Conservation (phyloP, 2,329 filamentous ascomycete genomes). For the Thelonectria olida region DNA sequence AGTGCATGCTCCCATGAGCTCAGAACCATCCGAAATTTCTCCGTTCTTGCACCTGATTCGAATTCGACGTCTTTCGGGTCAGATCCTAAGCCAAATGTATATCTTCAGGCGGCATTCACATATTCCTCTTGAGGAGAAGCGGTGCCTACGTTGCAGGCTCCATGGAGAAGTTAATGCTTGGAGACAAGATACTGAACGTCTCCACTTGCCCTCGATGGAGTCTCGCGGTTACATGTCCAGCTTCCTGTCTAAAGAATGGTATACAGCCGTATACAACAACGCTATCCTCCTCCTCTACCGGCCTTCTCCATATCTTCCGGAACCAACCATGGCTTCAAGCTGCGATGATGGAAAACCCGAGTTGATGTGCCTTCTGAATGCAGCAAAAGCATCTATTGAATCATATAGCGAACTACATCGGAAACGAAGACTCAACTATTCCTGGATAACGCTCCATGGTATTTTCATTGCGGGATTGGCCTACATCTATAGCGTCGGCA, state of each 20-base stretch:
- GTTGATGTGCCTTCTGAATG: neutral
- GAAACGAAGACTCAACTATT: slow-evolving; percentile 18
- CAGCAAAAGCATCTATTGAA: slow-evolving; percentile 5
- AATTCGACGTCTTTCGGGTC: slow-evolving; percentile 16
- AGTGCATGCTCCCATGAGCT: neutral
- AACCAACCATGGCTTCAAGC: neutral
- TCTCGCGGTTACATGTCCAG: neutral
- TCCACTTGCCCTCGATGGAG: neutral
- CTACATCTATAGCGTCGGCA: slow-evolving; percentile 3
- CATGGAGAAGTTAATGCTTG: slow-evolving; percentile 11
- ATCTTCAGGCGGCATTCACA: neutral
- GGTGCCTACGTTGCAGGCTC: neutral
- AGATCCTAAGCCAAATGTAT: slow-evolving; percentile 13
- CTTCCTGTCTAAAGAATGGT: slow-evolving; percentile 11
- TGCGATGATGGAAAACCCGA: neutral
- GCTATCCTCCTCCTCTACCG: slow-evolving; percentile 19
- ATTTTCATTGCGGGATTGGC: slow-evolving; percentile 16
- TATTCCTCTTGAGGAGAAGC: slow-evolving; percentile 2
- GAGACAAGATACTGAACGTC: neutral
- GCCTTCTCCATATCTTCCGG: slow-evolving; percentile 12
- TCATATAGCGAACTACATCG: slow-evolving; percentile 13
- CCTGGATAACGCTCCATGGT: slow-evolving; percentile 20
- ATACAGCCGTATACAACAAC: slow-evolving; percentile 12
- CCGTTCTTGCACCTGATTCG: slow-evolving; percentile 13
- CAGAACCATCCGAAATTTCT: neutral